Evolutionary conservation across 352 stramenopile genomes (phyloP).

Genomic region (Phytophthora pseudosyringae): DNA sequence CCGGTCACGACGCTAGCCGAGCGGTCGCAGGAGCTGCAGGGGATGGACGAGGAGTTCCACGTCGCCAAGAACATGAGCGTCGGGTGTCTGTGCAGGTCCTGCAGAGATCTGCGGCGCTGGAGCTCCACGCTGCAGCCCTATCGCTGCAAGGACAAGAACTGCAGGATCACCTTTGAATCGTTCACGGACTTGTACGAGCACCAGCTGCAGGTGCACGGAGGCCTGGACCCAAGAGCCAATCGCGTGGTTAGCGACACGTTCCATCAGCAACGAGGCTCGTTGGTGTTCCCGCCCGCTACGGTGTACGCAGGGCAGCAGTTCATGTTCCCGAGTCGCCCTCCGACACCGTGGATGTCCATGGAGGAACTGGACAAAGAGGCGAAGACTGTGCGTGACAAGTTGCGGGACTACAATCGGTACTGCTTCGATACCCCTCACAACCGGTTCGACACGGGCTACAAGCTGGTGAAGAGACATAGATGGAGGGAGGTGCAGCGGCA

Average conservation of each 20-base stretch:
- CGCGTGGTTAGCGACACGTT: conserved; percentile 52
- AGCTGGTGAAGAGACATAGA: conserved; percentile 47
- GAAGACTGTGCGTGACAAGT: conserved; percentile 29
- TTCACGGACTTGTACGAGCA: conserved; percentile 61
- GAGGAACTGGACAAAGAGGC: conserved; percentile 50
- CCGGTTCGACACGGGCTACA: conserved; percentile 51
- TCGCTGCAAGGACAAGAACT: conserved; percentile 25
- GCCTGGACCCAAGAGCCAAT: conserved; percentile 36
- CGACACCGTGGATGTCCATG: conserved; percentile 53
- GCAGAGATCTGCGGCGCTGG: conserved; percentile 18
- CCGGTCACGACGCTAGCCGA: conserved; percentile 10
- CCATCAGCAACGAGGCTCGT: conserved; percentile 36
- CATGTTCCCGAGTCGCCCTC: conserved; percentile 36
- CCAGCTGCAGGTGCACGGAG: conserved; percentile 58
- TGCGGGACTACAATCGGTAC: conserved; percentile 21
- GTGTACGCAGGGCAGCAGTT: conserved; percentile 64
- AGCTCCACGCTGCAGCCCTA: conserved; percentile 23
- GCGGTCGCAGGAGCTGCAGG: conserved; percentile 11
- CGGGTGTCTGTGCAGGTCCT: conserved; percentile 20
- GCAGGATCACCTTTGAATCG: conserved; percentile 40
- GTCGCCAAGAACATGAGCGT: conserved; percentile 22
- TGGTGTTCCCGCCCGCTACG: conserved; percentile 50
- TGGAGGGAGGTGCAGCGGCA: conserved; percentile 52
- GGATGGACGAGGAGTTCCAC: conserved; percentile 34
- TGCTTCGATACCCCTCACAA: conserved; percentile 21